Percentiles rank a stretch among this genome's conserved stretches.
Evolutionary conservation across 768 basidiomycete species (phyloP).

Genomic region (Pleurotus giganteus): DNA sequence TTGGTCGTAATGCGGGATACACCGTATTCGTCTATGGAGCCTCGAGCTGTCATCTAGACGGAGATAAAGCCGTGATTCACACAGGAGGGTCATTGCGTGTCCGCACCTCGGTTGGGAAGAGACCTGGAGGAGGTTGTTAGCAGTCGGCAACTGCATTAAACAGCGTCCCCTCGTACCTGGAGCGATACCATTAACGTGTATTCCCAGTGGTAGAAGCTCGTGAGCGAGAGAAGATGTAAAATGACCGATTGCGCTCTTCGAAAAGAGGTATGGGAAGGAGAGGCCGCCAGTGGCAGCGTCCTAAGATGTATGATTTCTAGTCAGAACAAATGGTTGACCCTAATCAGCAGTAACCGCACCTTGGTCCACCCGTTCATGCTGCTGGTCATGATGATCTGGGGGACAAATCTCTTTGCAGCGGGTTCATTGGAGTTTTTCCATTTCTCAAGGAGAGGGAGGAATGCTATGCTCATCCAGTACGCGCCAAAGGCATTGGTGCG

Average conservation of each 20-base stretch:
- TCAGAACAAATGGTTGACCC: background rate
- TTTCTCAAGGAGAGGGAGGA: slow-evolving; percentile 49
- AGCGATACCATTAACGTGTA: slow-evolving; percentile 47
- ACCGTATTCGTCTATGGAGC: background rate
- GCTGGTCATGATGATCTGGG: slow-evolving; percentile 48
- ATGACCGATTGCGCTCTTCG: slow-evolving; percentile 47
- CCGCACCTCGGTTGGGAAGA: slow-evolving; percentile 29
- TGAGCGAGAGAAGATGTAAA: slow-evolving; percentile 46
- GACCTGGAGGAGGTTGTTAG: slow-evolving; percentile 15
- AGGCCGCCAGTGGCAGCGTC: slow-evolving; percentile 39
- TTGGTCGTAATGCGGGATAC: background rate
- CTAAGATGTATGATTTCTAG: slow-evolving; percentile 14
- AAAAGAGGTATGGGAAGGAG: slow-evolving; percentile 45
- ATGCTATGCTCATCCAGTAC: slow-evolving; percentile 56
- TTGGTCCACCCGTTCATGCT: slow-evolving; percentile 56
- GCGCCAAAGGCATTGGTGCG: slow-evolving; percentile 43
- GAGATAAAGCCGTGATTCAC: background rate
- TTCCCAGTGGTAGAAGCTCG: slow-evolving; percentile 44
- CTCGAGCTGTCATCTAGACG: background rate
- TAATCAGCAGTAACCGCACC: slow-evolving; percentile 17
- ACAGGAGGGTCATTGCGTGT: background rate
- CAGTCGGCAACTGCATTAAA: background rate
- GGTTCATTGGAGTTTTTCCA: slow-evolving; percentile 33
- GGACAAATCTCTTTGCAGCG: slow-evolving; percentile 34
- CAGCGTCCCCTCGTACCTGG: slow-evolving; percentile 27